Evolutionary conservation across 23 red algal genomes (phyloP).

Genomic region (Chondrus crispus): DNA sequence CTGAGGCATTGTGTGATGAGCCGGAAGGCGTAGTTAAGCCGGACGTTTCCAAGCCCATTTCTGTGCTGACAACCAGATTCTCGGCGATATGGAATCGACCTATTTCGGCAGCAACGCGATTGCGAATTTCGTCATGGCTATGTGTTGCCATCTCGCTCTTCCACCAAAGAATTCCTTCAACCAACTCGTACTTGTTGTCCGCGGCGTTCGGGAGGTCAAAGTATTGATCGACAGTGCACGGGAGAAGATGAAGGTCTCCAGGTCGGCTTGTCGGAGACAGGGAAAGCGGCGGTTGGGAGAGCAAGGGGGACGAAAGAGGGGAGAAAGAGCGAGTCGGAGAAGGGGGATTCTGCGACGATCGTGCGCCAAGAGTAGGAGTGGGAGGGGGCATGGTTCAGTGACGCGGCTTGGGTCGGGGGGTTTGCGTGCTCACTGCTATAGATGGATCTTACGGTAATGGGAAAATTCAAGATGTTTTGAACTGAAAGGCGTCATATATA

Average conservation of each 20-base stretch:
- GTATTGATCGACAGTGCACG: not conserved
- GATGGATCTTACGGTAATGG: too few species aligned
- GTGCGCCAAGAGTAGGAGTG: too few species aligned
- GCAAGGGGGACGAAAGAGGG: too few species aligned
- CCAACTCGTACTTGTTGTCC: not conserved
- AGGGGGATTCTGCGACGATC: too few species aligned
- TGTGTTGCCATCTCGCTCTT: not conserved
- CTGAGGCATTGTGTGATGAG: too few species aligned
- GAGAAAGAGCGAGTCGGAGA: too few species aligned
- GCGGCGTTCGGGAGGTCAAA: not conserved
- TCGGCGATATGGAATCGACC: not conserved
- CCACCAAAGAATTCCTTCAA: not conserved
- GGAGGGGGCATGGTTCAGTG: too few species aligned
- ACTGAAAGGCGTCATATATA: too few species aligned
- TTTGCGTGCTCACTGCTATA: too few species aligned
- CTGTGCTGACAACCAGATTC: not conserved
- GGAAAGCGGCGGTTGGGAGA: too few species aligned
- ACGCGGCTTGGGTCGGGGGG: too few species aligned
- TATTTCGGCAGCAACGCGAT: not conserved
- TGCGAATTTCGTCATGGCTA: not conserved
- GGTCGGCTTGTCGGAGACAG: not conserved
- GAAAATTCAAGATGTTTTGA: too few species aligned
- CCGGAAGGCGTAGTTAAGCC: not conserved
- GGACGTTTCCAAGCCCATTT: not conserved
- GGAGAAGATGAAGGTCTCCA: not conserved